Evolutionary conservation across 2,329 filamentous ascomycete genomes (phyloP).

Genomic region (Sporothrix brasiliensis): DNA sequence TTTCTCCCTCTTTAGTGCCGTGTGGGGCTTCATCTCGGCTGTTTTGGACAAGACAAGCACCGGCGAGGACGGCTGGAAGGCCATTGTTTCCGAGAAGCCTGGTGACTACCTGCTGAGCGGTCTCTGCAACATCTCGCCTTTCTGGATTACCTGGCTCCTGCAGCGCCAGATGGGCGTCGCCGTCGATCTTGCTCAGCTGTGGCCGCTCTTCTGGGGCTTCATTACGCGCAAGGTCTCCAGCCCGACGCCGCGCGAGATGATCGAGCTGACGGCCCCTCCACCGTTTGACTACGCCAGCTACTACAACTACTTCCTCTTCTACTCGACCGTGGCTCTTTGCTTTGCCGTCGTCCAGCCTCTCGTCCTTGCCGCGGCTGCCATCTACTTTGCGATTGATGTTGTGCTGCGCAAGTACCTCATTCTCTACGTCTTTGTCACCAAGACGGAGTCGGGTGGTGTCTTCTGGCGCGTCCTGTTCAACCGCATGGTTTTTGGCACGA

Average conservation of each 20-base stretch:
- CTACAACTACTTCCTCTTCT: constrained; percentile 98
- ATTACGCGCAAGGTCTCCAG: constrained; percentile 81
- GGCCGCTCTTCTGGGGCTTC: constrained; percentile 81
- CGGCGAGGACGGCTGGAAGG: constrained; percentile 66
- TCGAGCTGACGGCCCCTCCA: constrained; percentile 89
- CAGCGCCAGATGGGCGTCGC: constrained; percentile 92
- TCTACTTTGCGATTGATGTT: constrained; percentile 87
- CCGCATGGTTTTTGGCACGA: constrained; percentile 79
- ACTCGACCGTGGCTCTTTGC: constrained; percentile 83
- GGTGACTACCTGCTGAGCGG: constrained; percentile 63
- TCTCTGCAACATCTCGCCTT: constrained; percentile 81
- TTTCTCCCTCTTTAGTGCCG: constrained; percentile 85
- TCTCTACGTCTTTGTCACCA: constrained; percentile 93
- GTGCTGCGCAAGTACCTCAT: constrained; percentile 94
- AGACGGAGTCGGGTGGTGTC: constrained; percentile 90
- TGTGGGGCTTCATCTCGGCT: constrained; percentile 71
- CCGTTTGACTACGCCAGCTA: constrained; percentile 94
- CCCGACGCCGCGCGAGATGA: constrained; percentile 87
- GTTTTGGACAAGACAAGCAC: constrained; percentile 63
- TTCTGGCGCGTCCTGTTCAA: constrained; percentile 95
- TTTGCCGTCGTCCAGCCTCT: constrained; percentile 86
- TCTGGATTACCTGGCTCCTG: constrained; percentile 92
- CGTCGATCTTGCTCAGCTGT: constrained; percentile 88
- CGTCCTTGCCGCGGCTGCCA: constrained; percentile 78
- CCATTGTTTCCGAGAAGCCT: constrained; percentile 66